phyloP scores from a whole-genome alignment of 2,329 filamentous ascomycete genomes.

The Raffaelea deltoideospora region DNA sequence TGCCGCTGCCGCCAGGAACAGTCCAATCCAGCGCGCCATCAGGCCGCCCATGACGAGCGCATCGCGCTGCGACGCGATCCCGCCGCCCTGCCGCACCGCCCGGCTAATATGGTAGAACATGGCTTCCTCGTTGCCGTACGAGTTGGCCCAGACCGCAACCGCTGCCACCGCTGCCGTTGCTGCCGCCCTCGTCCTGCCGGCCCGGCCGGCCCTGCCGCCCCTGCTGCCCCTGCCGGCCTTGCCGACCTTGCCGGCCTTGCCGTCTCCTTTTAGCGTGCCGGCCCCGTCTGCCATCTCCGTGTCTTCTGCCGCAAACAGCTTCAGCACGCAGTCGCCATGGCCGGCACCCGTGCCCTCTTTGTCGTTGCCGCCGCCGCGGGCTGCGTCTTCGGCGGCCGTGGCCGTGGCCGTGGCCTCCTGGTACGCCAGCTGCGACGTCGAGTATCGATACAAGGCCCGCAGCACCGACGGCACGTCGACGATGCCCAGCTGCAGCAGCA shows the following conservation, averaged over 20 bases:
- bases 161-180: background rate
- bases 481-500: constrained; percentile 33
- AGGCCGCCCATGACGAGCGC: constrained; percentile 33
- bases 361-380: background rate
- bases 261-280: background rate
- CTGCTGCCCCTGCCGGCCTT: background rate
- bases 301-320: too few species aligned
- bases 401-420: constrained; percentile 8
- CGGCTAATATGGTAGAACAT: constrained; percentile 90
- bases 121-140: constrained; percentile 62
- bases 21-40: constrained; percentile 42
- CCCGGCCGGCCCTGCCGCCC: background rate
- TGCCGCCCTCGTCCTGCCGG: background rate
- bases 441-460: constrained; percentile 39
- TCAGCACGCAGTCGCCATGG: too few species aligned
- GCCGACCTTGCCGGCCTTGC: background rate
- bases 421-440: constrained; percentile 29
- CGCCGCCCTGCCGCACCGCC: constrained; percentile 48
- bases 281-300: background rate
- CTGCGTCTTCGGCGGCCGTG: constrained; percentile 5
- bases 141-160: constrained; percentile 33
- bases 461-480: constrained; percentile 41
- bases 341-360: too few species aligned
- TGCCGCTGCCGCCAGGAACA: constrained; percentile 36
- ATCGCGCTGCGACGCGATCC: constrained; percentile 29